These are phyloP conservation scores for Dothideomycetidae sp. DNA, from an alignment of 2,329 filamentous ascomycete genomes.

Conservation along the genomic window DNA sequence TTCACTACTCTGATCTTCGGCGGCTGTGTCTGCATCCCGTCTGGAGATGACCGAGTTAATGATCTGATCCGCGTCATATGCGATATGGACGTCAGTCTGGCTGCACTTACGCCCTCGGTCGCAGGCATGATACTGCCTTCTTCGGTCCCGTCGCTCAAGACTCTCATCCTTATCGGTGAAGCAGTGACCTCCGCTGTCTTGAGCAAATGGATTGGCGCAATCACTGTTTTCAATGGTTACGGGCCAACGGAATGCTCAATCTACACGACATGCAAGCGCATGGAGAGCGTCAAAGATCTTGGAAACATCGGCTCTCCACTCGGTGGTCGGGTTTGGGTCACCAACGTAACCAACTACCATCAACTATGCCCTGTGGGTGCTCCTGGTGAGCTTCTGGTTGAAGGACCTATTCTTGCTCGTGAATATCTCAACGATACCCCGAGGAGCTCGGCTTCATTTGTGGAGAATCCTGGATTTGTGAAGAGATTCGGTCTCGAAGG, in stretches of 20 bases:
- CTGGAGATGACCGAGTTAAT: constrained; percentile 32
- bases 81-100: not conserved
- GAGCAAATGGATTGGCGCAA: not conserved
- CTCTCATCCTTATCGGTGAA: not conserved
- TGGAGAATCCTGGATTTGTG: constrained; percentile 4
- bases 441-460: constrained; percentile 11
- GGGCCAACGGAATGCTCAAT: no score
- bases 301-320: no score
- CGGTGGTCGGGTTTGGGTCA: no score
- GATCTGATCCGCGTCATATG: constrained; percentile 21
- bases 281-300: no score
- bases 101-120: not conserved
- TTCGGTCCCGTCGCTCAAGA: not conserved
- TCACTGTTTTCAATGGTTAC: not conserved
- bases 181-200: not conserved
- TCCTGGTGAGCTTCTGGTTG: constrained; percentile 12
- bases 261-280: no score
- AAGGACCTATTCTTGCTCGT: constrained; percentile 5
- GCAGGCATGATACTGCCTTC: not conserved
- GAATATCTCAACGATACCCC: constrained; percentile 19
- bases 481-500: no score
- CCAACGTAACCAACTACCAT: constrained; percentile 15
- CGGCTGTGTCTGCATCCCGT: constrained; percentile 24
- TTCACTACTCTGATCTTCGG: constrained; percentile 11
- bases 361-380: constrained; percentile 27